Percentiles rank a stretch among this genome's conserved stretches.
Evolutionary conservation across 78 protist species (phyloP).

Genomic region (Chrysochromulina tobinii): DNA sequence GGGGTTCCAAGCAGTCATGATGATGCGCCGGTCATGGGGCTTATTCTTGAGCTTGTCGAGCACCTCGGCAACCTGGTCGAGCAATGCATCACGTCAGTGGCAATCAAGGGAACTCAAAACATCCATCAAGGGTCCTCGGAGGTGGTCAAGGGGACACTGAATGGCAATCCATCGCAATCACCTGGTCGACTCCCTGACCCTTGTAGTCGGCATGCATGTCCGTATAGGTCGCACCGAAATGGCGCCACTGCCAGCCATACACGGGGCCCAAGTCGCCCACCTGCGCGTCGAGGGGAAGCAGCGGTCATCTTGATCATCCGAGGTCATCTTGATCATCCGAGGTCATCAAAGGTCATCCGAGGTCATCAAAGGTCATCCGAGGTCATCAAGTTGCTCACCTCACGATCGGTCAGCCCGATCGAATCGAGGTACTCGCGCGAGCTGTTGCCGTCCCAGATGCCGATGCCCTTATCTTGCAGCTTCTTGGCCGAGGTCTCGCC

Average conservation of each 20-base stretch:
- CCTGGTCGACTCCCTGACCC: slow-evolving; percentile 79
- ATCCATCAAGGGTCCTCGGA: too few relatives aligned
- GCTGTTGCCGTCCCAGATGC: slow-evolving; percentile 92
- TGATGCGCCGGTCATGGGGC: slow-evolving; percentile 79
- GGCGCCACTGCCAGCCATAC: slow-evolving; percentile 95
- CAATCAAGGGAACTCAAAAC: too few relatives aligned
- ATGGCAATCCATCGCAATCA: neutral
- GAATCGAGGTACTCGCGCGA: slow-evolving; percentile 74
- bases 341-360: too few relatives aligned
- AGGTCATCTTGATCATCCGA: too few relatives aligned
- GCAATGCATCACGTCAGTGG: too few relatives aligned
- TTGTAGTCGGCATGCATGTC: slow-evolving; percentile 79
- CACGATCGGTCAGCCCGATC: slow-evolving; percentile 61
- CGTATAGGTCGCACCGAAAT: slow-evolving; percentile 88
- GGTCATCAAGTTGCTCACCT: slow-evolving; percentile 38
- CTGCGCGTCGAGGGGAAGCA: too few relatives aligned
- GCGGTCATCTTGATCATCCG: too few relatives aligned
- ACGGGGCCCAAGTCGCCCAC: slow-evolving; percentile 47
- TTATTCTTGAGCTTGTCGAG: slow-evolving; percentile 62
- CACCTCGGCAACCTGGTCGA: slow-evolving; percentile 23
- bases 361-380: slow-evolving; percentile 60
- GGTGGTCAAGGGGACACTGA: too few relatives aligned
- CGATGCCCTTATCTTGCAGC: slow-evolving; percentile 55
- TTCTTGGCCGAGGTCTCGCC: slow-evolving; percentile 73
- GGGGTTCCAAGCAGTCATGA: slow-evolving; percentile 92